Conservation (phyloP, 164 flowering plant genomes). For the Vitis vinifera region DNA sequence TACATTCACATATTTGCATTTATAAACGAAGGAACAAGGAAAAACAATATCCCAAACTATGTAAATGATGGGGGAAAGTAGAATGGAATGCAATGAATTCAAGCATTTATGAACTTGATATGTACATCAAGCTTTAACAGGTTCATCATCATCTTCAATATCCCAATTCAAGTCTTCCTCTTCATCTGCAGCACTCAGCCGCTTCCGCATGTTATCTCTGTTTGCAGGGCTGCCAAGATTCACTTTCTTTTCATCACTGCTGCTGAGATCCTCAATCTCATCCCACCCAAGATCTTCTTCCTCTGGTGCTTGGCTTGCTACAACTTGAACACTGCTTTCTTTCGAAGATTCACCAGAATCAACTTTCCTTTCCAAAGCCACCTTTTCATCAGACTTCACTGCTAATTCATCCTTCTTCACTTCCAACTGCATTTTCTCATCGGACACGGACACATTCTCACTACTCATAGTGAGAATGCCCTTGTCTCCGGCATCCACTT, state of each 20-base stretch:
- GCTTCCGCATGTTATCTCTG: conserved; percentile 57
- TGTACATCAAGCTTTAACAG: conserved; percentile 45
- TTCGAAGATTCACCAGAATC: conserved; percentile 41
- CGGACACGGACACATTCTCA: conserved; percentile 18
- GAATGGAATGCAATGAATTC: neutral
- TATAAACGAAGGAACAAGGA: neutral
- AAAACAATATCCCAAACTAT: neutral
- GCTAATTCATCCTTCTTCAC: conserved; percentile 14
- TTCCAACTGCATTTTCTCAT: conserved; percentile 18
- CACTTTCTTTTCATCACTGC: conserved; percentile 56
- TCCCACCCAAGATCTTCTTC: conserved; percentile 93
- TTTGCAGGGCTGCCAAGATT: conserved; percentile 30
- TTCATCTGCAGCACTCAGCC: conserved; percentile 64
- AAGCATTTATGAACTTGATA: neutral
- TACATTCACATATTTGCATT: neutral
- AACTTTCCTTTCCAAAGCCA: conserved; percentile 31
- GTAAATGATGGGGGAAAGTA: conserved; percentile 1
- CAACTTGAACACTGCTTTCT: conserved; percentile 45
- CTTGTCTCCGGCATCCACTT: neutral
- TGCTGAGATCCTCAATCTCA: conserved; percentile 84
- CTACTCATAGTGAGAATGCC: conserved; percentile 1
- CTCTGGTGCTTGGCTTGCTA: conserved; percentile 51
- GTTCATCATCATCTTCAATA: conserved; percentile 83
- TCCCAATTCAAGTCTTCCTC: conserved; percentile 93
- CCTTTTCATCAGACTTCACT: conserved; percentile 26